Evolutionary conservation across 148 eudicot genomes (phyloP).

Genomic region (Arbutus unedo): DNA sequence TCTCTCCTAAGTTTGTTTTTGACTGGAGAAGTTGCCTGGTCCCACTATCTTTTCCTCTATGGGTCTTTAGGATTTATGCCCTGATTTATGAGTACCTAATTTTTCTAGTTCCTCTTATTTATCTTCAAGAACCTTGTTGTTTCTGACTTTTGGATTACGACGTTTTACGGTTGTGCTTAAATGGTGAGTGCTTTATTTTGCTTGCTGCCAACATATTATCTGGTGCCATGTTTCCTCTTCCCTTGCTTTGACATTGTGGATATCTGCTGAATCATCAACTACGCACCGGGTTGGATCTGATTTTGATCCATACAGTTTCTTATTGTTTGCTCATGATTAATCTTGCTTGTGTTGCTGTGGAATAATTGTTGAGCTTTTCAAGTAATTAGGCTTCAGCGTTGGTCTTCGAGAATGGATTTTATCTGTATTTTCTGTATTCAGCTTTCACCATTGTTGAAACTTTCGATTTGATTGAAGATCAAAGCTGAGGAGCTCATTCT

Average conservation of each 20-base stretch:
- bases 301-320: background rate
- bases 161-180: background rate
- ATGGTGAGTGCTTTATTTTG: background rate
- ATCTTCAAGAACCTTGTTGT: conserved; percentile 7
- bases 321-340: background rate
- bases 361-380: background rate
- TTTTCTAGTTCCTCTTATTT: background rate
- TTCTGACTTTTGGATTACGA: background rate
- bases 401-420: background rate
- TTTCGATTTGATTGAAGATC: background rate
- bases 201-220: background rate
- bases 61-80: background rate
- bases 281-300: background rate
- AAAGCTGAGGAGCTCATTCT: background rate
- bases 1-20: conserved; percentile 17
- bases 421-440: background rate
- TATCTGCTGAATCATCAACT: background rate
- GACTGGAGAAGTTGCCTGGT: conserved; percentile 14
- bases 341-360: background rate
- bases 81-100: background rate
- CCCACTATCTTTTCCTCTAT: background rate
- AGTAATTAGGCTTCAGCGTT: background rate
- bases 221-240: background rate
- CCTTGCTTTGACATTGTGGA: background rate
- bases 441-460: too few relatives aligned